Base-by-base conservation (phyloP, 2,329 filamentous ascomycete genomes). In the Aspergillus candidus region DNA sequence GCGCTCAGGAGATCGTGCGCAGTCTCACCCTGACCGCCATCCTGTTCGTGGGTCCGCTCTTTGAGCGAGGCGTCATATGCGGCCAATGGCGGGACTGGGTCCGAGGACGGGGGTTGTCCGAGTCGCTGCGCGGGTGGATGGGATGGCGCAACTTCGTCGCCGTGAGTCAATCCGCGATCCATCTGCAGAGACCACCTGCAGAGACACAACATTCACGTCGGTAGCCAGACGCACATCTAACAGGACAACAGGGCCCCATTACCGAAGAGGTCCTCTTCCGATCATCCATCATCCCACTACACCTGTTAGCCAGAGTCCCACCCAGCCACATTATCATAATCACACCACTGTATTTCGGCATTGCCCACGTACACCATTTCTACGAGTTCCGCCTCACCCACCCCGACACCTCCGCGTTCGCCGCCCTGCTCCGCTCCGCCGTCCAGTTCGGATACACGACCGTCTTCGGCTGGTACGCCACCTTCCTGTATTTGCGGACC, bases 211-310 rank as follows among this genome's bases (percentile, higher is more conserved):
- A 13, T 29, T 31, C 12, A 40, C 42, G 22, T 27, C 6, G 5
- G 7, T 27, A 10, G 6, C 6, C 22, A 10, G 22, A 27, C 22
- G 22, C 22, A 7, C 22, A 27, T 27, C 22, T 27, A 27, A 27
- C 22, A 7, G 22, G 22, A 27, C 22, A 7, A 27, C 51, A 86
- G 84, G 89, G 88, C 31, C 90, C 93, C 1, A 72, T 93, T 43
- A 95, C 89, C 8, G 93, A 98, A 71, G 93, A 98, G 68, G 72
- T 94, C 47, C 84, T 96, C 57, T 98, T 96, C 74, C 86, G 93
- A 60, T 88, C 88, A 3, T 81, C 89, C 54, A 83, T 90, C 41
- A 77, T 96, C 32, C 86, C 91, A 2, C 75, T 96, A 8, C 83
- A 96, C 60, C 71, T 96, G 27, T 72, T 89, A 38, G 82, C 88